Evolutionary conservation across 2,329 filamentous ascomycete genomes (phyloP), one percentile per base, ranked within the genome.

Genomic region (Paraphoma chrysanthemicola): DNA sequence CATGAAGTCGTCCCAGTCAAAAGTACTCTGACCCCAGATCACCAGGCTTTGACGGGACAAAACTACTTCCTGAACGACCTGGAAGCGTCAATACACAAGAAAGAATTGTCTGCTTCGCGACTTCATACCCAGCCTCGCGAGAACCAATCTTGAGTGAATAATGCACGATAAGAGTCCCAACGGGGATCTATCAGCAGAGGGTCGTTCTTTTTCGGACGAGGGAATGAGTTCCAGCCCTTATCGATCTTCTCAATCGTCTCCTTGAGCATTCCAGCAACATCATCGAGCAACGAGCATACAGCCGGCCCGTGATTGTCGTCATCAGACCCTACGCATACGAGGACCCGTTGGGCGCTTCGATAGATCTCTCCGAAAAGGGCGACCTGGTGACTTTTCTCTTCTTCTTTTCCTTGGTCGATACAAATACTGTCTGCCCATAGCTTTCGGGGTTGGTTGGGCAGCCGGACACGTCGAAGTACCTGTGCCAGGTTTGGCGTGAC

Each of bases 391-490:
- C 51, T 18, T 18, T 57, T 56, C 28, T 60, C 57, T 18, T 44
- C 4, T 4, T 39, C 6, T 17, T 52, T 44, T 4, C 43, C 51
- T 42, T 60, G 57, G 11, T 57, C 48, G 48, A 60, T 56, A 17
- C 51, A 57, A 1, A 60, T 52, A 6, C 53, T 49, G 31, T 60
- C 54, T 2, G 48, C 54, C 50, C 53, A 60, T 9, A 60, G 45
- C 11, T 14, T 39, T 2, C 51, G 33, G 7, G 53, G 44, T 7
- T 23, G 11, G 16, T 47, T 23, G 11, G 39, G 17, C 6, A 41
- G 28, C 10, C 57, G 38, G 10, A 60, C n/a, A 16, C 44, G 48
- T 14, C 28, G 47, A 2, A 60, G 54, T 9, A 48, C 54, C 8
- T 11, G 44, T 4, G 39, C 18, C 6, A 57, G 30, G 29, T 46